phyloP scores from a whole-genome alignment of 2,329 filamentous ascomycete genomes.

The Diaporthe ampelina region DNA sequence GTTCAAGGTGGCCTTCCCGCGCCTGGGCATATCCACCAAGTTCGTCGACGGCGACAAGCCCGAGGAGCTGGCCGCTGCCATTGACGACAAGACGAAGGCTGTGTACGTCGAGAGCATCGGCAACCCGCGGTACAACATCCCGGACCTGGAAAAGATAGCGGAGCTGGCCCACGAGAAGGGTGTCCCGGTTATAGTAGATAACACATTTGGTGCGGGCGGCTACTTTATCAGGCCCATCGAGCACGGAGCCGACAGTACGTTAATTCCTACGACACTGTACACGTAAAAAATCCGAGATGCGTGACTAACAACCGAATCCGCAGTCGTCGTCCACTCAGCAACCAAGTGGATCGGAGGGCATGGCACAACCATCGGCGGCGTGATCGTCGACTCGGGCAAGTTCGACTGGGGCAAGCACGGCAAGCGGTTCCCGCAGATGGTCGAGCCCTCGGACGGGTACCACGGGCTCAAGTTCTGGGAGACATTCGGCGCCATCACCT shows the following conservation, averaged over 20 bases:
- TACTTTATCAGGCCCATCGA: slow-evolving; percentile 90
- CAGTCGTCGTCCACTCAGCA: slow-evolving; percentile 87
- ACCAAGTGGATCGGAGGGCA: slow-evolving; percentile 99
- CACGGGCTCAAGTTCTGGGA: slow-evolving; percentile 96
- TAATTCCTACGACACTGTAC: no score
- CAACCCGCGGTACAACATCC: slow-evolving; percentile 93
- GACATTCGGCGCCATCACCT: slow-evolving; percentile 86
- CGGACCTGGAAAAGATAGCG: slow-evolving; percentile 89
- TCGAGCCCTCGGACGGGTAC: slow-evolving; percentile 89
- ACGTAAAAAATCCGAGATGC: no score
- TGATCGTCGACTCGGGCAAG: slow-evolving; percentile 89
- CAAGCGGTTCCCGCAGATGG: slow-evolving; percentile 91
- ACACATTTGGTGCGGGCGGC: slow-evolving; percentile 94
- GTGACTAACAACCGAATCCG: not conserved
- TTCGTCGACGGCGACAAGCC: slow-evolving; percentile 87
- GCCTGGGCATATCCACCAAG: slow-evolving; percentile 90
- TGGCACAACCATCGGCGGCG: slow-evolving; percentile 89
- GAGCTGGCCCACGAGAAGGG: slow-evolving; percentile 80
- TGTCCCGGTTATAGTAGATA: slow-evolving; percentile 83
- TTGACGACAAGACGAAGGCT: slow-evolving; percentile 94
- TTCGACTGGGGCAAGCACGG: slow-evolving; percentile 93
- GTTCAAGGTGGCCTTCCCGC: slow-evolving; percentile 89
- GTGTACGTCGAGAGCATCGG: slow-evolving; percentile 94
- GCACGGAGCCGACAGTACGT: slow-evolving; percentile 82
- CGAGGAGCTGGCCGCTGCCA: slow-evolving; percentile 83